Conservation (phyloP, 2,329 filamentous ascomycete species). For the Neocucurbitaria cava region DNA sequence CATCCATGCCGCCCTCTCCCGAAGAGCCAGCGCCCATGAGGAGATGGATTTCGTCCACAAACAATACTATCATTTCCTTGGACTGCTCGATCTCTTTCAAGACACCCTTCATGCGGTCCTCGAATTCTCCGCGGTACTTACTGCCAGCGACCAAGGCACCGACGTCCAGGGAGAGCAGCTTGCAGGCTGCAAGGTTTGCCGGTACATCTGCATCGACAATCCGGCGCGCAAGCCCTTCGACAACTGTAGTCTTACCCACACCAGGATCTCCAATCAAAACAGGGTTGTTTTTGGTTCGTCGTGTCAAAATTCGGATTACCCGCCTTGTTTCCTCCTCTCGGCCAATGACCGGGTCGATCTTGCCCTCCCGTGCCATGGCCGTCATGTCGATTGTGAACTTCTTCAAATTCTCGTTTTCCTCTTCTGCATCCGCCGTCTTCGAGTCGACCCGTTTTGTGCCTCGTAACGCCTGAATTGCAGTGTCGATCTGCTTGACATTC, state of each 20-base stretch:
- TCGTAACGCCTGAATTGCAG: conserved; percentile 88
- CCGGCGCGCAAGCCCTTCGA: conserved; percentile 91
- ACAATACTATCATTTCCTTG: conserved; percentile 96
- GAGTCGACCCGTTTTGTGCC: conserved; percentile 94
- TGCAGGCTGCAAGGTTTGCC: conserved; percentile 92
- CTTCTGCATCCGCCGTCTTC: conserved; percentile 91
- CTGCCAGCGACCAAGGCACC: conserved; percentile 94
- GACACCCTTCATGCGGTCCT: conserved; percentile 99
- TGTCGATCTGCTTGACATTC: conserved; percentile 87
- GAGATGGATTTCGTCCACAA: conserved; percentile 98
- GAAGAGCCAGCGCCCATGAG: conserved; percentile 96
- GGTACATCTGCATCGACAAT: conserved; percentile 98
- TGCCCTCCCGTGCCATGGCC: conserved; percentile 91
- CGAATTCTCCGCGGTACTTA: conserved; percentile 98
- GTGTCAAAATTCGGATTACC: conserved; percentile 88
- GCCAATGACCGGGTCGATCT: conserved; percentile 96
- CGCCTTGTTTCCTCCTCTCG: conserved; percentile 94
- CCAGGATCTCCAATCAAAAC: conserved; percentile 97
- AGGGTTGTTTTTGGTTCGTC: conserved; percentile 98
- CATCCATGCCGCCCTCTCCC: conserved; percentile 98
- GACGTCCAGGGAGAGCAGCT: conserved; percentile 91
- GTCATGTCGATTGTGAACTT: conserved; percentile 99
- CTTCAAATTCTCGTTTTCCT: conserved; percentile 92
- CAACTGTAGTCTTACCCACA: conserved; percentile 98
- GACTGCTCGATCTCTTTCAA: conserved; percentile 95